Base-by-base conservation (phyloP, 176 grass and related monocot genomes). In the Aegilops bicornis region DNA sequence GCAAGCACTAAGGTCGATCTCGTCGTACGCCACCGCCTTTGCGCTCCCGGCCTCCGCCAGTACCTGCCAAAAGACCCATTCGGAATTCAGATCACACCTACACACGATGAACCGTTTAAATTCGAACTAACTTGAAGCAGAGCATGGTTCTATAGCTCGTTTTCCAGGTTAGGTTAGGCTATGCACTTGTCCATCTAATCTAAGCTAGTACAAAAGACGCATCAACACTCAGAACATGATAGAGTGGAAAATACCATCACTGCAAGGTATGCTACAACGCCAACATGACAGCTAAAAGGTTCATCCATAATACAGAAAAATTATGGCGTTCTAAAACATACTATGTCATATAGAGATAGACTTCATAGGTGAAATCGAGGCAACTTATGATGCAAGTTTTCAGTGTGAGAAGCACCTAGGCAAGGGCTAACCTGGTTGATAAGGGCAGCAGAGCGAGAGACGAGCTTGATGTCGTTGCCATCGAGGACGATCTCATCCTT, bases 401-500 rank as follows among this genome's bases (percentile, higher is more conserved):
- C 23, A 56, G 30, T 13, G n/a, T 64, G 59, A 62, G 13, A 45
- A 39, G 23, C 27, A 27, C 27, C 27, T 27, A 27, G 27, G 27
- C 27, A 27, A 27, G 27, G 27, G 27, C 27, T 27, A 42, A 93
- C 89, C 91, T 96, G 91, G 79, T 97, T 92, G 32, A 97, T 97
- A n/a, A 97, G 91, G 62, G 91, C 92, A 45, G 83, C 77, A 0
- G 92, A 94, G 20, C 92, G 88, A 31, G 90, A 97, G 47, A 94
- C 95, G 56, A 97, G 92, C 77, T 97, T 90, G 27, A 97, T 62
- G 37, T 97, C 92, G 59, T 92, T 97, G 71, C 95, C 92, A 64
- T 97, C 92, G 48, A 97, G 90, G 76, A 97, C 8, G 1, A 97
- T 86, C 78, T 97, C 90, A 82, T 97, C 95, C 90, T 97, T 97